phyloP scores from a whole-genome alignment of 345 rosid genomes.

The Sisymbrium altissimum region DNA sequence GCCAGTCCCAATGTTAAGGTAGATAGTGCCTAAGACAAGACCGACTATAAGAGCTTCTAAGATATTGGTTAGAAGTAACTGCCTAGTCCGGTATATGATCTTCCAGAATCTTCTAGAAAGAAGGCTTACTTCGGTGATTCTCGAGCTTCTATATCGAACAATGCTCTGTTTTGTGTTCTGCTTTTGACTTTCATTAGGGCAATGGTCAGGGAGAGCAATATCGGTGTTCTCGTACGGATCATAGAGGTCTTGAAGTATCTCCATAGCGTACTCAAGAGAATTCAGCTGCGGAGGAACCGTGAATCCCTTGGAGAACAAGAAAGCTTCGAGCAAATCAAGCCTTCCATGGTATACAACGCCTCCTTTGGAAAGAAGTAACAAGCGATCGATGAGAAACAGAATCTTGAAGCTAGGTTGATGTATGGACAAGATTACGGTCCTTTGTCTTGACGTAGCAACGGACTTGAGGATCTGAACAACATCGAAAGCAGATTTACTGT shows the following conservation, averaged over 20 bases:
- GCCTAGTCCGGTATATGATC: constrained; percentile 78
- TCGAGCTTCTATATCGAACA: constrained; percentile 49
- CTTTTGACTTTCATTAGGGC: not conserved
- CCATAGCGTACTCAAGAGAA: constrained; percentile 87
- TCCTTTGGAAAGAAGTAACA: constrained; percentile 74
- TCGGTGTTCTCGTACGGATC: constrained; percentile 28
- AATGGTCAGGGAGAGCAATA: constrained; percentile 12
- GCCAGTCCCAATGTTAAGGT: constrained; percentile 66
- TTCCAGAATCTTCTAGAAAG: constrained; percentile 66
- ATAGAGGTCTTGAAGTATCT: constrained; percentile 56
- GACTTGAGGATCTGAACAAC: constrained; percentile 66
- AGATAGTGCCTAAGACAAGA: constrained; percentile 83
- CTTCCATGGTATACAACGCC: constrained; percentile 71
- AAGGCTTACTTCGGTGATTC: constrained; percentile 54
- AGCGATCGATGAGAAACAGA: constrained; percentile 54
- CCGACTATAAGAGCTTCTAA: constrained; percentile 85
- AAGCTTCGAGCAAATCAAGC: constrained; percentile 46
- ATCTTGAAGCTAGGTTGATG: constrained; percentile 97
- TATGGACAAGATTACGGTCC: constrained; percentile 77
- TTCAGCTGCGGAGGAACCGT: constrained; percentile 91
- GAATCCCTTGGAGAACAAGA: constrained; percentile 58
- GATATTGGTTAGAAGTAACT: constrained; percentile 71
- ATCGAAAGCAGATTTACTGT: constrained; percentile 79
- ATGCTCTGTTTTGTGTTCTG: constrained; percentile 22
- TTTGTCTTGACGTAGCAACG: constrained; percentile 53